Base-by-base conservation (phyloP, 1,284 basidiomycete genomes). In the Trichosporon inkin region DNA sequence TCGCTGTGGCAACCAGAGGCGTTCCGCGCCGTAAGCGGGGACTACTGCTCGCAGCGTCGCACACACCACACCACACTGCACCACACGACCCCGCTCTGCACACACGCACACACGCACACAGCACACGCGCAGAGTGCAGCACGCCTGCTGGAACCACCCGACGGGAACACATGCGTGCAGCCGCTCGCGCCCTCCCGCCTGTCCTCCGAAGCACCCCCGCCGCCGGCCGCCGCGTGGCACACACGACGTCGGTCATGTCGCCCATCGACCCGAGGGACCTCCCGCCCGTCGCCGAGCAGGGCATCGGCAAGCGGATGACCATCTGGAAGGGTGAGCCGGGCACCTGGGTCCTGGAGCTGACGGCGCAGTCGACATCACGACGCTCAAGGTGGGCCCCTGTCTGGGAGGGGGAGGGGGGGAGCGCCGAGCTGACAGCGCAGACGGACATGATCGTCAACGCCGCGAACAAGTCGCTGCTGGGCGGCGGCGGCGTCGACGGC, bases 371-470 rank as follows among this genome's bases (percentile, higher is more conserved):
- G 74, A 78, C 55, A 77, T 78, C 22, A 76, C 75, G 3, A 67
- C 69, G 54, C 72, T 78, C 56, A 65, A 74, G 58, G 75, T 75
- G 17, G 11, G 62, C 51, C 2, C 2, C 19, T 32, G 39, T 20
- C 6, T 19, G 19, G 20, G 2, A 17, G 10, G 1, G 13, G 19
- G 16, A 7, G 36, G 22, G n/a, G 14, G 35, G 13, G 8, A 36
- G 35, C 35, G 35, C 35, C 8, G 35, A 2, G 47, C 56, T 60
- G 37, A 57, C 51, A 7, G 13, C 14, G 3, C 55, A 78, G 76
- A 68, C 89, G 10, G 89, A 92, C 71, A 82, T 86, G 24, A 89
- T 95, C 61, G 91, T 94, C 55, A 95, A 94, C 71, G 92, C 92
- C 8, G 91, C 91, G 5, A 92, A 93, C 73, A 81, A 81, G 55